Conservation (phyloP, 1,284 basidiomycete genomes). For the Bjerkandera adusta region DNA sequence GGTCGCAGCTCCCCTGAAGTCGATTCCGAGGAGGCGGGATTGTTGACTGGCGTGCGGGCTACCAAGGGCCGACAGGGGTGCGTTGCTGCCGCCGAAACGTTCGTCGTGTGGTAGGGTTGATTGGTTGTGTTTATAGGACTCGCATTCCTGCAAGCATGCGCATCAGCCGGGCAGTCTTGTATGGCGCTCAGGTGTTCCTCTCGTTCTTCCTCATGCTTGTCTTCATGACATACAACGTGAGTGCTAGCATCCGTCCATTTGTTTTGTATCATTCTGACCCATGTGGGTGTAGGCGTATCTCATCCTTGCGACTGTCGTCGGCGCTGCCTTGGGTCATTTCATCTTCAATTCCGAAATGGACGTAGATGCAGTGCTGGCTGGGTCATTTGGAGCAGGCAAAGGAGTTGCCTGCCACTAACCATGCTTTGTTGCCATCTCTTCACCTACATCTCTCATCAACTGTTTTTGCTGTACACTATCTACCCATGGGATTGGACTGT, state of each 20-base stretch:
- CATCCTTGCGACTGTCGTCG: slow-evolving; percentile 68
- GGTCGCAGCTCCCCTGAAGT: slow-evolving; percentile 41
- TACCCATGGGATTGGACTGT: neutral
- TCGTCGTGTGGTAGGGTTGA: neutral
- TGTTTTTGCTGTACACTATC: neutral
- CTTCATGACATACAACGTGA: slow-evolving; percentile 86
- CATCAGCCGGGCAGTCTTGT: slow-evolving; percentile 56
- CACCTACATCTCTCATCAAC: neutral
- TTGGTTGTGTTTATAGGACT: slow-evolving; percentile 31
- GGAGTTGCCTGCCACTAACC: slow-evolving; percentile 58
- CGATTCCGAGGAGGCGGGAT: slow-evolving; percentile 48
- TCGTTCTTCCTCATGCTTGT: slow-evolving; percentile 88
- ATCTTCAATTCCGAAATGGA: slow-evolving; percentile 62
- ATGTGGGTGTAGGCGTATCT: slow-evolving; percentile 62
- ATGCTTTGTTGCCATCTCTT: neutral
- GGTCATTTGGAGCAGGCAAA: slow-evolving; percentile 40
- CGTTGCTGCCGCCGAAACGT: no score
- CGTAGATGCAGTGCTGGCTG: slow-evolving; percentile 51
- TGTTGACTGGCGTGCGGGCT: slow-evolving; percentile 48
- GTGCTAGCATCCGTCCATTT: no score
- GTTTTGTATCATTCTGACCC: neutral
- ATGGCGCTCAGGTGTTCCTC: slow-evolving; percentile 65
- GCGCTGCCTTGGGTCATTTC: slow-evolving; percentile 73
- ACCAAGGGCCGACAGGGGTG: slow-evolving; percentile 40
- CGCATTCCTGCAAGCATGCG: slow-evolving; percentile 51